A percentile compares a stretch with the other conserved stretches of the same genome.
phyloP scores from a whole-genome alignment of 2,329 filamentous ascomycete genomes.

The Trichothecium sympodiale region DNA sequence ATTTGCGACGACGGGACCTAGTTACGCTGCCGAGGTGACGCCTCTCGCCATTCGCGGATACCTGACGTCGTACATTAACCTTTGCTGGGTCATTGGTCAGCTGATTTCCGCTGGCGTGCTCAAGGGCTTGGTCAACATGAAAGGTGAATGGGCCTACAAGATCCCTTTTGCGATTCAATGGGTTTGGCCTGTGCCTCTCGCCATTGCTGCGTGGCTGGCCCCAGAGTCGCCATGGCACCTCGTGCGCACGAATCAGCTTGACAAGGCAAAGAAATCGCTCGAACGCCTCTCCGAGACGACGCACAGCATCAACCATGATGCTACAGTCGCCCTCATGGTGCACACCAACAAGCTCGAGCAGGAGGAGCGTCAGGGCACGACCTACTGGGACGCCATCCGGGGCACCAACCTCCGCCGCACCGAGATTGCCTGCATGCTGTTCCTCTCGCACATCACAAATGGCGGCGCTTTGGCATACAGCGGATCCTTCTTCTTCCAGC shows the following conservation, averaged over 20 bases:
- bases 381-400: slow-evolving; percentile 34
- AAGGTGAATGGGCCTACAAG: slow-evolving; percentile 24
- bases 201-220: slow-evolving; percentile 19
- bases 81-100: slow-evolving; percentile 32
- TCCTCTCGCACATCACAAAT: slow-evolving; percentile 29
- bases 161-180: slow-evolving; percentile 30
- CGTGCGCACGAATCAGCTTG: slow-evolving; percentile 19
- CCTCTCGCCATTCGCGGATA: slow-evolving; percentile 30
- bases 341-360: slow-evolving; percentile 35
- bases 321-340: slow-evolving; percentile 28
- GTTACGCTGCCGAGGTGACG: slow-evolving; percentile 32
- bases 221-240: slow-evolving; percentile 27
- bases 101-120: slow-evolving; percentile 29
- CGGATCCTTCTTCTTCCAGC: slow-evolving; percentile 34
- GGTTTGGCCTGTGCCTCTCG: slow-evolving; percentile 23
- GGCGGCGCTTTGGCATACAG: slow-evolving; percentile 28
- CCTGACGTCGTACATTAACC: slow-evolving; percentile 31
- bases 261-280: slow-evolving; percentile 19
- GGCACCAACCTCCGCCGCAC: slow-evolving; percentile 34
- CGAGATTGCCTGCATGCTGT: slow-evolving; percentile 30
- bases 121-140: slow-evolving; percentile 22
- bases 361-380: slow-evolving; percentile 23
- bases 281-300: slow-evolving; percentile 18
- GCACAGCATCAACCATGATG: slow-evolving; percentile 22
- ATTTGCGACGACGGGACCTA: slow-evolving; percentile 30